Base-by-base conservation (phyloP, 768 basidiomycete species). In the Auriscalpium orientale region DNA sequence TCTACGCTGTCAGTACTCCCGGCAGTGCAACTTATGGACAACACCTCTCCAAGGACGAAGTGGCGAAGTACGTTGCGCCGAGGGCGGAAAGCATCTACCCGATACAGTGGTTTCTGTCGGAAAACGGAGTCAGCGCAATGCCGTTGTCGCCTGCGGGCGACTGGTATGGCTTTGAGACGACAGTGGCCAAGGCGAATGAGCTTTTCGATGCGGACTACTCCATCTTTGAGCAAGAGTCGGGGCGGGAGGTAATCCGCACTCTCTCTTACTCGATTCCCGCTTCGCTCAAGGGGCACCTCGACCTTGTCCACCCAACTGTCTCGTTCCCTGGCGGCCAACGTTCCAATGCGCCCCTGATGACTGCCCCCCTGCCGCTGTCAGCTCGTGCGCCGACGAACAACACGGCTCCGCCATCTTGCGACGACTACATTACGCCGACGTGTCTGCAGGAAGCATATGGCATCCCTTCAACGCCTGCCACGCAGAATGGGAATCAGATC, bases 1-100 rank as follows among this genome's bases (percentile, higher is more conserved):
- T 75, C 21, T 62, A 66, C 56, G 70, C 65, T 38, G 71, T 74
- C 58, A 72, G 71, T 56, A 70, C 70, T 6, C 74, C 75, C 4
- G 61, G 62, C 22, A 74, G 66, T 58, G 57, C 65, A 10, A 51
- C 58, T 9, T 76, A 71, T 58, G 70, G 74, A 15, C 67, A 74
- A 58, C 70, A 72, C 53, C 56, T 77, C 40, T 68, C 61, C 55
- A 65, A 67, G 60, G 74, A 71, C 12, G 67, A 76, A 66, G 10
- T 49, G 33, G 12, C 21, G 9, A n/a, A 51, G 18, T 46, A 55
- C 53, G 58, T 64, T 20, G 56, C 64, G 9, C 70, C 70, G 1
- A 51, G 43, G 9, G 22, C 51, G 2, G 65, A 66, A 18, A 67
- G 62, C 15, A 56, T 58, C 7, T 28, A 57, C 1, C 64, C 63